phyloP scores from a whole-genome alignment of 148 eudicot genomes.

The Bassia scoparia region DNA sequence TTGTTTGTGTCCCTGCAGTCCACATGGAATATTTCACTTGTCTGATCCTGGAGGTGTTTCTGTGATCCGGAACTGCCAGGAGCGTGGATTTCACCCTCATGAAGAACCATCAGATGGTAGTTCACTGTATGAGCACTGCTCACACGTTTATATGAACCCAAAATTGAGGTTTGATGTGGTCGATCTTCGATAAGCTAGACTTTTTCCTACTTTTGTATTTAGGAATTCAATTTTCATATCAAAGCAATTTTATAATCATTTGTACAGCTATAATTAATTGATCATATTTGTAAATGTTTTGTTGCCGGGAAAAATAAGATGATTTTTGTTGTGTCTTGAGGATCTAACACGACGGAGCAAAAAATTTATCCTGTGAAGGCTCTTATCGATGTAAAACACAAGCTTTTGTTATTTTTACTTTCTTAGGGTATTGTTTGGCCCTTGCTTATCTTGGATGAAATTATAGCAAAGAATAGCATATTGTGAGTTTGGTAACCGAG shows the following conservation, averaged over 20 bases:
- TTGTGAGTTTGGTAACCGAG: too few relatives aligned
- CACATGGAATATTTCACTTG: conserved; percentile 94
- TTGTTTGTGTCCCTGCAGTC: conserved; percentile 45
- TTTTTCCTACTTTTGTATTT: conserved; percentile 16
- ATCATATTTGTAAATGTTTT: conserved; percentile 22
- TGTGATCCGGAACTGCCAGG: conserved; percentile 73
- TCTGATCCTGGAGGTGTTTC: conserved; percentile 91
- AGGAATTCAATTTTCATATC: conserved; percentile 1
- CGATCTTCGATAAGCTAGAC: conserved; percentile 59
- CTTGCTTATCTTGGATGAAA: too few relatives aligned
- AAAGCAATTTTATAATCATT: conserved; percentile 2
- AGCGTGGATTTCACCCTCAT: conserved; percentile 97
- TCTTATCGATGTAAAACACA: background rate
- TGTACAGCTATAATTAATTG: conserved; percentile 23
- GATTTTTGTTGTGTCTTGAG: background rate
- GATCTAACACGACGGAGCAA: background rate
- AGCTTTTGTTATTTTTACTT: background rate
- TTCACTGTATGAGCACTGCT: conserved; percentile 94
- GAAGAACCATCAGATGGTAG: conserved; percentile 94
- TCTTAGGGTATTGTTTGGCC: background rate
- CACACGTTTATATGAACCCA: conserved; percentile 89
- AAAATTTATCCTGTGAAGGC: background rate
- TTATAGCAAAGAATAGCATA: too few relatives aligned
- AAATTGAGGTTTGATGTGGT: conserved; percentile 72
- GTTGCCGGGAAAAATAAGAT: conserved; percentile 13